Evolutionary conservation across 2,329 filamentous ascomycete genomes (phyloP).

Genomic region (Biscogniauxia sp.): DNA sequence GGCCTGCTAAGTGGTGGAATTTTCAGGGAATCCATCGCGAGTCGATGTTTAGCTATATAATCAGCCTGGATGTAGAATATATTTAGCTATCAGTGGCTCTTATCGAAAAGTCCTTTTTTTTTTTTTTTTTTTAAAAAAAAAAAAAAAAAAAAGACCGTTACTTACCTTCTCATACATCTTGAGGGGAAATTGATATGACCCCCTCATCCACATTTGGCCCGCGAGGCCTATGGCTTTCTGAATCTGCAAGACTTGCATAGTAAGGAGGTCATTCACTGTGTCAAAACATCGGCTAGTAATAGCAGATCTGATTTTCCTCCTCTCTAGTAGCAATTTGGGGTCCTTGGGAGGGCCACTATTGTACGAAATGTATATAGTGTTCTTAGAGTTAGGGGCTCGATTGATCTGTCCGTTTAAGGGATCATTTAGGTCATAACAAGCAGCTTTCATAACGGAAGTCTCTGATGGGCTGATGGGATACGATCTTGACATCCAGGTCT

Average conservation of each 20-base stretch:
- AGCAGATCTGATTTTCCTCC: background rate
- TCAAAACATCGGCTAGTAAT: background rate
- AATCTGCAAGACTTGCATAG: background rate
- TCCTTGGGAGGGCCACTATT: background rate
- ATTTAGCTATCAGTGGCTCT: background rate
- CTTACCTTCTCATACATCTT: conserved; percentile 18
- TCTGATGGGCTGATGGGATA: background rate
- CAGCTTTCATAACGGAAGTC: too few species aligned
- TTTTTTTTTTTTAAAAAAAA: too few species aligned
- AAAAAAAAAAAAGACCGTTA: too few species aligned
- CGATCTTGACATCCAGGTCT: background rate
- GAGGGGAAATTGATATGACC: conserved; percentile 3
- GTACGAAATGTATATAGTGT: background rate
- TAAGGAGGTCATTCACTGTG: background rate
- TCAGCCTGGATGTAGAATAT: conserved; percentile 2
- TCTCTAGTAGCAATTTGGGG: background rate
- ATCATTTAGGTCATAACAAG: too few species aligned
- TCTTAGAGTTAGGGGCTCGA: background rate
- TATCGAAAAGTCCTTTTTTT: background rate
- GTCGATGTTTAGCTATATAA: conserved; percentile 7
- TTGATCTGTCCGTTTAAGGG: background rate
- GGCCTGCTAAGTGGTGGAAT: too few species aligned
- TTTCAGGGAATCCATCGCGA: background rate
- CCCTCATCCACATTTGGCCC: too few species aligned
- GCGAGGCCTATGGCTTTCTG: too few species aligned